Evolutionary conservation across 2,329 filamentous ascomycete genomes (phyloP).

Genomic region (Ophiostoma sp.): DNA sequence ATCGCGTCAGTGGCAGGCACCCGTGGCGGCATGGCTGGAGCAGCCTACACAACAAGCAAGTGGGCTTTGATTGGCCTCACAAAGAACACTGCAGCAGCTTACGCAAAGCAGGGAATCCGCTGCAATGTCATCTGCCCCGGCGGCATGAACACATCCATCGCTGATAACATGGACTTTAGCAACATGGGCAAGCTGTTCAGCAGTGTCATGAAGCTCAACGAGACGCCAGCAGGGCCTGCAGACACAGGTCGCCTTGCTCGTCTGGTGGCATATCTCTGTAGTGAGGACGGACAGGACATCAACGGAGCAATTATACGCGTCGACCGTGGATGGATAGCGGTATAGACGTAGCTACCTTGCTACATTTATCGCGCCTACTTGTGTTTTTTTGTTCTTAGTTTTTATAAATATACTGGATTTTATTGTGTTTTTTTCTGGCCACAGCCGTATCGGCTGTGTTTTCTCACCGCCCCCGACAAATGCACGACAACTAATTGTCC

Average conservation of each 20-base stretch:
- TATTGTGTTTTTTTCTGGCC: neutral
- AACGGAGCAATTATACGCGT: neutral
- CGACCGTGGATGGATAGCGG: neutral
- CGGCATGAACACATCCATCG: conserved; percentile 53
- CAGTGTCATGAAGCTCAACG: neutral
- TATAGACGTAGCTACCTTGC: neutral
- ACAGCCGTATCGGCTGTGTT: neutral
- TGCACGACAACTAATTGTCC: neutral
- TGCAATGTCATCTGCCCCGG: conserved; percentile 48
- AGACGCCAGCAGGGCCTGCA: neutral
- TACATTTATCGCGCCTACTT: neutral
- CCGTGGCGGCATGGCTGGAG: neutral
- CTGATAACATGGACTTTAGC: neutral
- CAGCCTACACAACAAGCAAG: neutral
- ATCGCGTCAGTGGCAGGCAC: neutral
- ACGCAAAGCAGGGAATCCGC: conserved; percentile 50
- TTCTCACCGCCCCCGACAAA: conserved; percentile 5
- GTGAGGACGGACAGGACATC: neutral
- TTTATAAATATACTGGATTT: neutral
- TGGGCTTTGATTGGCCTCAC: neutral
- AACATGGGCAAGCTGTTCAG: neutral
- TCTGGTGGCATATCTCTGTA: neutral
- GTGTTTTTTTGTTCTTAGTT: neutral
- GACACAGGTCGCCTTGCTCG: neutral
- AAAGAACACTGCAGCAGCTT: conserved; percentile 46